Evolutionary conservation across 306 rosid species (phyloP).

Genomic region (Prunus mume): DNA sequence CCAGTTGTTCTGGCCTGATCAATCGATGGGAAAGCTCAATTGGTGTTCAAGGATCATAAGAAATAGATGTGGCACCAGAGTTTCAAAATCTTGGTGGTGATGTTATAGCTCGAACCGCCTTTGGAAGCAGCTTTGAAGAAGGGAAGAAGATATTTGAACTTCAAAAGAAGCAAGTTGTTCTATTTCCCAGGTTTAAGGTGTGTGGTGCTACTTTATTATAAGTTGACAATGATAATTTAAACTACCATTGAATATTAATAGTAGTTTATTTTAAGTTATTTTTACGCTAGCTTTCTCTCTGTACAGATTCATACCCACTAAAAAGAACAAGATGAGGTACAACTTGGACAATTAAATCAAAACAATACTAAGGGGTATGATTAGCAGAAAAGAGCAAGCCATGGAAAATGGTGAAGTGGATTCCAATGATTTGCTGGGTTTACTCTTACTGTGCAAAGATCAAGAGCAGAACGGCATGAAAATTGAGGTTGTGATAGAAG

Average conservation of each 20-base stretch:
- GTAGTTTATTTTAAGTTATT: background rate
- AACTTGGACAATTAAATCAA: constrained; percentile 33
- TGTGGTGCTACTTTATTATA: too few relatives aligned
- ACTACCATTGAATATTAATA: too few relatives aligned
- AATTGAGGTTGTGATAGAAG: constrained; percentile 46
- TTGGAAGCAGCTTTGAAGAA: constrained; percentile 43
- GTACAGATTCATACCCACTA: constrained; percentile 39
- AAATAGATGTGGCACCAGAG: constrained; percentile 32
- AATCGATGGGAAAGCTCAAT: constrained; percentile 31
- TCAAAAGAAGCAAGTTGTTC: constrained; percentile 29
- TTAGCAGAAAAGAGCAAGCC: constrained; percentile 28
- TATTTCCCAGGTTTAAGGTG: constrained; percentile 51
- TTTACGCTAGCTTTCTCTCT: background rate
- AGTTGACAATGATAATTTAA: too few relatives aligned
- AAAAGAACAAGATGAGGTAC: constrained; percentile 37
- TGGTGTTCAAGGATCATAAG: constrained; percentile 28
- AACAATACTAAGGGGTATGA: constrained; percentile 26
- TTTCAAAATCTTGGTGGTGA: constrained; percentile 23
- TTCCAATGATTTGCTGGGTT: constrained; percentile 36
- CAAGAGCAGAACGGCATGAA: constrained; percentile 25
- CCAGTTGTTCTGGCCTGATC: constrained; percentile 33
- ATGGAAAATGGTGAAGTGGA: constrained; percentile 22
- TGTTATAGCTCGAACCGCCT: constrained; percentile 43
- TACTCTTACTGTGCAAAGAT: constrained; percentile 27
- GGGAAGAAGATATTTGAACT: constrained; percentile 46